Evolutionary conservation across 2,329 filamentous ascomycete species (phyloP).

Genomic region (Talaromyces sp.): DNA sequence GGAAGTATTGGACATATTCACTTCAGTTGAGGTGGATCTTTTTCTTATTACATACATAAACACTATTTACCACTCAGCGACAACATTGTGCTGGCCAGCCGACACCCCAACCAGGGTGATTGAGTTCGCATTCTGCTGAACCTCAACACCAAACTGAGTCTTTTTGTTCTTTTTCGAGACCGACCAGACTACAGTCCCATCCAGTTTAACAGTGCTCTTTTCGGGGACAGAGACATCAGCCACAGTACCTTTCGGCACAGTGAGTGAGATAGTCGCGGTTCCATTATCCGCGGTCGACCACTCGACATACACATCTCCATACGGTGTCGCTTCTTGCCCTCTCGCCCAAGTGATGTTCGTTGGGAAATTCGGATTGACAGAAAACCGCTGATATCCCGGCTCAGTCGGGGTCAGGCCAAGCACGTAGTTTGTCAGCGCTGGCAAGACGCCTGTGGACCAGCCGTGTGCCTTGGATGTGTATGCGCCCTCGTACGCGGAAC

Average conservation of each 20-base stretch:
- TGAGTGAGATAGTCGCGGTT: constrained; percentile 1
- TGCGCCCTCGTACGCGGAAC: constrained; percentile 39
- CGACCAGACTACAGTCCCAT: background rate
- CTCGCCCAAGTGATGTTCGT: constrained; percentile 38
- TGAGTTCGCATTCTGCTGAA: background rate
- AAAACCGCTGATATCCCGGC: constrained; percentile 35
- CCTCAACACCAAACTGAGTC: background rate
- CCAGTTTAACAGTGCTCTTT: background rate
- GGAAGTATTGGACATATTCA: background rate
- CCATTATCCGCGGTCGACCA: constrained; percentile 26
- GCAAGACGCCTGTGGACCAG: constrained; percentile 48
- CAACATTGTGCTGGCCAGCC: background rate
- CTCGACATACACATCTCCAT: constrained; percentile 31
- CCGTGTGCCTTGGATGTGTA: constrained; percentile 48
- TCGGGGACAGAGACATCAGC: constrained; percentile 10
- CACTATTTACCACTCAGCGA: background rate
- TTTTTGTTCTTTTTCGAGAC: background rate
- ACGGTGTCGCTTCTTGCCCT: constrained; percentile 40
- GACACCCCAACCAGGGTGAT: background rate
- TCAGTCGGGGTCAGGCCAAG: constrained; percentile 42
- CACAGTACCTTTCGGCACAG: constrained; percentile 4
- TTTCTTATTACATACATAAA: background rate
- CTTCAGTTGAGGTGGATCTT: background rate
- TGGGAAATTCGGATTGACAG: constrained; percentile 36
- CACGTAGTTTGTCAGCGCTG: constrained; percentile 42